Percentiles rank a stretch among this genome's conserved stretches.
phyloP scores from a whole-genome alignment of 192 early-diverging fungal genomes.

The Backusella australiensis region DNA sequence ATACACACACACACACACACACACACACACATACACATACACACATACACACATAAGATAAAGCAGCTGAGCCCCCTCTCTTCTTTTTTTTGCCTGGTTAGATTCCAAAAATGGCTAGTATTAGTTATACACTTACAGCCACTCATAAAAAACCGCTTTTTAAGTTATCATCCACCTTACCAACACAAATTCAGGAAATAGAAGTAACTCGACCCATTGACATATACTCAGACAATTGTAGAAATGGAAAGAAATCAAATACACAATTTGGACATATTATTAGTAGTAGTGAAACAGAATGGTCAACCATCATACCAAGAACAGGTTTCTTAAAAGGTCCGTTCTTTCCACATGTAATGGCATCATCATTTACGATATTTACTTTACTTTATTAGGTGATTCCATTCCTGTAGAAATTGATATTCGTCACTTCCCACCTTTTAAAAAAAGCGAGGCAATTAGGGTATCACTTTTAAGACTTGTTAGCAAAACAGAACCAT shows the following conservation, averaged over 20 bases:
- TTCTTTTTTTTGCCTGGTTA: background rate
- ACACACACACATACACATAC: background rate
- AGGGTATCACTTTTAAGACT: background rate
- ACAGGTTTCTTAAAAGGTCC: background rate
- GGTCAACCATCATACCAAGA: background rate
- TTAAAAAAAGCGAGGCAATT: background rate
- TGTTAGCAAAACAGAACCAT: background rate
- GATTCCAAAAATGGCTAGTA: constrained; percentile 2
- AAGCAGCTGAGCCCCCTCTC: background rate
- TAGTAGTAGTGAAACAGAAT: background rate
- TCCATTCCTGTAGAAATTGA: background rate
- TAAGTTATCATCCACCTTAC: background rate
- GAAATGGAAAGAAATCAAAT: background rate
- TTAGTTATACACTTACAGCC: background rate
- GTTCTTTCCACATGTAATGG: background rate
- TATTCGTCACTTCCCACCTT: background rate
- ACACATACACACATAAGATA: background rate
- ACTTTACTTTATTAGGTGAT: background rate
- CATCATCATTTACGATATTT: background rate
- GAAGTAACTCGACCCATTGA: background rate
- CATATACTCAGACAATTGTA: background rate
- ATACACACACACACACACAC: background rate
- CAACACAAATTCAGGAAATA: background rate
- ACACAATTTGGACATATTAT: background rate
- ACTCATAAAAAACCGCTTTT: background rate